Evolutionary conservation across 1,139 yeast species (phyloP).

Genomic region (Kodamaea ohmeri): DNA sequence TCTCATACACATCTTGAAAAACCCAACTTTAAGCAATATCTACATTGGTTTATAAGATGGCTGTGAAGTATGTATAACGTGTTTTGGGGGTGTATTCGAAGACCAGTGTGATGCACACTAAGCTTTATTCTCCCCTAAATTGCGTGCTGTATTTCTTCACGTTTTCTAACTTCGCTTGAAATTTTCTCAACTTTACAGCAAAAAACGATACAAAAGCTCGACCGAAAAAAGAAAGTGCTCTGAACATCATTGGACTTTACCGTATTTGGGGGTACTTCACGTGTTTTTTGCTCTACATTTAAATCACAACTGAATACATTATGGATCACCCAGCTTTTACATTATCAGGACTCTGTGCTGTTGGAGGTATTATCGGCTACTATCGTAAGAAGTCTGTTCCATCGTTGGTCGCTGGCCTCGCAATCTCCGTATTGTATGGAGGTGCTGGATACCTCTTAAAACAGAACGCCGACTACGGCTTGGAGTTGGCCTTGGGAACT

Average conservation of each 20-base stretch:
- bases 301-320: neutral
- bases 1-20: too few species aligned
- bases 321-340: conserved; percentile 82
- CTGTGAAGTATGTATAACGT: neutral
- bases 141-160: conserved; percentile 2
- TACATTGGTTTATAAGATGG: too few species aligned
- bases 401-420: conserved; percentile 74
- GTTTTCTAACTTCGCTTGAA: conserved; percentile 1
- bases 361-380: conserved; percentile 75
- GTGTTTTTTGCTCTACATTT: neutral
- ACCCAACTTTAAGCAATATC: too few species aligned
- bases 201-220: neutral
- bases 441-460: conserved; percentile 74
- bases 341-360: conserved; percentile 67
- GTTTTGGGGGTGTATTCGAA: neutral
- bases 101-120: too few species aligned
- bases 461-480: conserved; percentile 73
- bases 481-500: conserved; percentile 75
- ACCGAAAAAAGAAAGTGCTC: neutral
- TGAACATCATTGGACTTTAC: neutral
- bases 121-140: conserved; percentile 2
- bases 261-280: neutral
- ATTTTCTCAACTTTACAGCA: conserved; percentile 1
- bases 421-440: conserved; percentile 69
- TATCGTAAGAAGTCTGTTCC: conserved; percentile 74